Percentiles rank a stretch among this genome's conserved stretches.
Evolutionary conservation across 2,329 filamentous ascomycete genomes (phyloP).

Genomic region (Phialophora chinensis): DNA sequence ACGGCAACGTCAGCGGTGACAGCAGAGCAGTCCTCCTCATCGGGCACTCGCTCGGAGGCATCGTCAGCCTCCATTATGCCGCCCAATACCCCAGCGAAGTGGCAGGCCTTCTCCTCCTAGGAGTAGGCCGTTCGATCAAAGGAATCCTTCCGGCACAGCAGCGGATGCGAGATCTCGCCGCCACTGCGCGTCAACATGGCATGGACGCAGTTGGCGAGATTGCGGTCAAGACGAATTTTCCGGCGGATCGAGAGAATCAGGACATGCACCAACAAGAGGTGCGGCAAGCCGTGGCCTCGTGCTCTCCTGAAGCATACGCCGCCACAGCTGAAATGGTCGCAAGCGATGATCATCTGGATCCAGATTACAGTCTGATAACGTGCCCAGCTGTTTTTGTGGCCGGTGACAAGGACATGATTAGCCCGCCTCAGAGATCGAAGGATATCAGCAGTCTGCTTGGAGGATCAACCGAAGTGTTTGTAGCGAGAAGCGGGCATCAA

Average conservation of each 20-base stretch:
- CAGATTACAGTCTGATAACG: constrained; percentile 43
- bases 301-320: constrained; percentile 45
- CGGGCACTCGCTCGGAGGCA: constrained; percentile 48
- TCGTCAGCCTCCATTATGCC: constrained; percentile 48
- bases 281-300: constrained; percentile 42
- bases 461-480: constrained; percentile 29
- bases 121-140: constrained; percentile 43
- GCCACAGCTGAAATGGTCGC: constrained; percentile 44
- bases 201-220: constrained; percentile 42
- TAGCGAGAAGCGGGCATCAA: constrained; percentile 34
- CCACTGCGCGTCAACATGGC: constrained; percentile 40
- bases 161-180: constrained; percentile 43
- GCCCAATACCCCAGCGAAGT: constrained; percentile 40
- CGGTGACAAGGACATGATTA: constrained; percentile 45
- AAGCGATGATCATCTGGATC: constrained; percentile 43
- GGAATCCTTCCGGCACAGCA: constrained; percentile 44
- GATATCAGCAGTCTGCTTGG: constrained; percentile 42
- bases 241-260: constrained; percentile 37
- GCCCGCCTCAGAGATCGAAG: constrained; percentile 40
- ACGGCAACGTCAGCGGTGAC: constrained; percentile 1
- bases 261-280: constrained; percentile 38
- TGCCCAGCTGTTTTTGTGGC: constrained; percentile 44
- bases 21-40: constrained; percentile 39
- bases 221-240: constrained; percentile 43
- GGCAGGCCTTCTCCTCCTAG: constrained; percentile 44